Evolutionary conservation across 257 asterid species (phyloP).

Genomic region (Solanum pimpinellifolium): DNA sequence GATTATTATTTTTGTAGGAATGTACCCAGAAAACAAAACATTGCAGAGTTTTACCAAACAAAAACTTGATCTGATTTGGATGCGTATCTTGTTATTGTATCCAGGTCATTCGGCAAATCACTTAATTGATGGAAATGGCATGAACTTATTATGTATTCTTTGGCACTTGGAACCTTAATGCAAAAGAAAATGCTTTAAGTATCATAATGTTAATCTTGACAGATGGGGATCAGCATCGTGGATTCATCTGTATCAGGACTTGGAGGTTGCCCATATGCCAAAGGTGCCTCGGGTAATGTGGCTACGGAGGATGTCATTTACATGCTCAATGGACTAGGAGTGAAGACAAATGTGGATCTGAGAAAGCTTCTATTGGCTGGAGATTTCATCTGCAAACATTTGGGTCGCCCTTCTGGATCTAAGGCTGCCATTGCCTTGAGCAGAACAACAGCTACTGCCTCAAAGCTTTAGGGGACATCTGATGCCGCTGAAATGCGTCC

Average conservation of each 20-base stretch:
- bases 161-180: neutral
- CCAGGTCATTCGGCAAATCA: neutral
- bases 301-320: conserved; percentile 95
- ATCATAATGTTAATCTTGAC: neutral
- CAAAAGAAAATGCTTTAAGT: neutral
- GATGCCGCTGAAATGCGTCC: neutral
- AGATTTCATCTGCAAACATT: conserved; percentile 62
- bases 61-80: neutral
- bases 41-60: neutral
- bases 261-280: conserved; percentile 96
- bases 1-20: neutral
- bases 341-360: conserved; percentile 66
- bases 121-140: neutral
- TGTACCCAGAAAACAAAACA: neutral
- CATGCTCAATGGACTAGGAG: conserved; percentile 84
- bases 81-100: neutral
- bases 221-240: conserved; percentile 84
- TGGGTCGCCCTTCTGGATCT: conserved; percentile 68
- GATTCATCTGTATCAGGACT: conserved; percentile 90
- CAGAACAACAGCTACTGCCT: conserved; percentile 33
- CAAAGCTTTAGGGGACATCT: conserved; percentile 50
- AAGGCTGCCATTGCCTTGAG: conserved; percentile 72
- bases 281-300: conserved; percentile 95
- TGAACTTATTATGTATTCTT: neutral
- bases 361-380: conserved; percentile 64